phyloP scores from a whole-genome alignment of 2,329 filamentous ascomycete species.

The Pseudogymnoascus sp. region DNA sequence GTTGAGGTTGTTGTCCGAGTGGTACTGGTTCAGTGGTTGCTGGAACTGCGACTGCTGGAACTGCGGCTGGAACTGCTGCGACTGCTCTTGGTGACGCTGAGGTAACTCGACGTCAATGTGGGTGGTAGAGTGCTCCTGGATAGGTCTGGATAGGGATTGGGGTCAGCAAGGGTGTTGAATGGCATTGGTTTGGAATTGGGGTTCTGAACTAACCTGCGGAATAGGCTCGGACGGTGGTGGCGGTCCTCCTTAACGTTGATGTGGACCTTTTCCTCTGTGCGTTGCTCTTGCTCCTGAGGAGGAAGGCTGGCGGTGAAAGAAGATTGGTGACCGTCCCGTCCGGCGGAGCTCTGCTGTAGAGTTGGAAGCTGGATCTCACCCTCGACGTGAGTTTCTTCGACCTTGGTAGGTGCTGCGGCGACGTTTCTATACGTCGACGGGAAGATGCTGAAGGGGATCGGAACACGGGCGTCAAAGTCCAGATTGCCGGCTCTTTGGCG shows the following conservation, averaged over 20 bases:
- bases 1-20: conserved; percentile 38
- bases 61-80: conserved; percentile 44
- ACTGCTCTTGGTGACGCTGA: conserved; percentile 26
- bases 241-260: conserved; percentile 73
- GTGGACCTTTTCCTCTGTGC: conserved; percentile 70
- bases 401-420: conserved; percentile 57
- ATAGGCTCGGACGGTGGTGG: conserved; percentile 60
- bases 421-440: conserved; percentile 84
- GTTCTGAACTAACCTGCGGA: conserved; percentile 27
- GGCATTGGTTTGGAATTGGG: conserved; percentile 14
- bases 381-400: conserved; percentile 76
- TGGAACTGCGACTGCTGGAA: conserved; percentile 48
- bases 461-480: conserved; percentile 99
- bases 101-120: conserved; percentile 43
- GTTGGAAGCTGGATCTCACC: conserved; percentile 68
- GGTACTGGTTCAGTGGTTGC: conserved; percentile 53
- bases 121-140: conserved; percentile 36
- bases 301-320: conserved; percentile 59
- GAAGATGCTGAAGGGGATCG: conserved; percentile 99
- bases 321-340: conserved; percentile 96
- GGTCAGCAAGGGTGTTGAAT: conserved; percentile 17
- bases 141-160: conserved; percentile 20
- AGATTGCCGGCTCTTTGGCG: conserved; percentile 82
- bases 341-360: conserved; percentile 64
- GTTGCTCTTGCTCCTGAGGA: conserved; percentile 46